phyloP scores from a whole-genome alignment of 1,139 yeast species.

The Candida sp. region DNA sequence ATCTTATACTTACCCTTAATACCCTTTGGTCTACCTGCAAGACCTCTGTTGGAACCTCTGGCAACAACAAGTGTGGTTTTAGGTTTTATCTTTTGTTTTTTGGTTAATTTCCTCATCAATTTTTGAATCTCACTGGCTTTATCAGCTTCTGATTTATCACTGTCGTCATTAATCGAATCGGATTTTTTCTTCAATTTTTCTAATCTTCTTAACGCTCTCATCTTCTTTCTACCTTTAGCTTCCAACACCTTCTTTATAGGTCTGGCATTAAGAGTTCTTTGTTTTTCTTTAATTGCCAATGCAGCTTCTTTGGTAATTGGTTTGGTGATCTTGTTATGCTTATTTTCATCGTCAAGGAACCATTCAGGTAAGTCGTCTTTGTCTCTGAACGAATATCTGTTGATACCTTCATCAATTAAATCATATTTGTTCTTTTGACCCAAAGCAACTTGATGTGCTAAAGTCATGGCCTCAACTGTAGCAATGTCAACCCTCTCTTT shows the following conservation, averaged over 20 bases:
- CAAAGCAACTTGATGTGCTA: conserved; percentile 92
- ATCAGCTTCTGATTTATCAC: conserved; percentile 83
- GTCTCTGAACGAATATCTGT: conserved; percentile 89
- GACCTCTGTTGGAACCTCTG: conserved; percentile 78
- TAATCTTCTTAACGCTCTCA: conserved; percentile 85
- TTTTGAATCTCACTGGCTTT: conserved; percentile 91
- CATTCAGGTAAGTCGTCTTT: conserved; percentile 89
- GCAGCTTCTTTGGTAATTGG: conserved; percentile 99
- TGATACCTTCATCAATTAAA: conserved; percentile 85
- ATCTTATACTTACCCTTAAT: conserved; percentile 96
- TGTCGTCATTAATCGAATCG: conserved; percentile 86
- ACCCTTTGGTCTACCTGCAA: conserved; percentile 96
- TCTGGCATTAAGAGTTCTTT: conserved; percentile 89
- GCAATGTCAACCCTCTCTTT: conserved; percentile 74
- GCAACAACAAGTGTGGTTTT: conserved; percentile 90
- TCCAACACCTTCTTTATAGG: conserved; percentile 98
- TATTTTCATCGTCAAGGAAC: conserved; percentile 91
- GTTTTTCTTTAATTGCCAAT: conserved; percentile 83
- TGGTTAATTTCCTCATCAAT: conserved; percentile 77
- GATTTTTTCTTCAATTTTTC: conserved; percentile 94
- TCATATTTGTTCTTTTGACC: conserved; percentile 86
- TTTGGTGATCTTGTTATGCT: conserved; percentile 78
- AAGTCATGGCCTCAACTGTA: conserved; percentile 96
- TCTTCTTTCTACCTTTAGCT: conserved; percentile 95
- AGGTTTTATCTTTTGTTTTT: conserved; percentile 74